phyloP scores from a whole-genome alignment of 805 yeast genomes.

The Spathaspora boniae region DNA sequence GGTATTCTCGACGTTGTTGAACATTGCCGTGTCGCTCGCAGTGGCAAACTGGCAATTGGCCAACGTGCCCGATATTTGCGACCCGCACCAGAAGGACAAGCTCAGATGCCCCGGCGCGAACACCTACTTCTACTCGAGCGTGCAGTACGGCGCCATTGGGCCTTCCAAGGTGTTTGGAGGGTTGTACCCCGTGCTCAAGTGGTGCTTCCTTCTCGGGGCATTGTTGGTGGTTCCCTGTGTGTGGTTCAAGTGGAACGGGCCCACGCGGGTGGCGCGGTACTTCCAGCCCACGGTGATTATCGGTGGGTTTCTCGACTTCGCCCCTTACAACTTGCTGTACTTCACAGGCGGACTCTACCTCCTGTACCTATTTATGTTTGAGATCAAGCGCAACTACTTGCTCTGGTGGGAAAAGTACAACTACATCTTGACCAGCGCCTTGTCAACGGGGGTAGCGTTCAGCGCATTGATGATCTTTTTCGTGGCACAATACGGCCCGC shows the following conservation, averaged over 20 bases:
- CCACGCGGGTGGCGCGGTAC: conserved; percentile 26
- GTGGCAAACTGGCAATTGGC: conserved; percentile 40
- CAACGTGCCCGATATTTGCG: conserved; percentile 34
- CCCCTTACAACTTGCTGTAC: conserved; percentile 50
- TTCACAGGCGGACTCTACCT: conserved; percentile 60
- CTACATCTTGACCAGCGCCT: conserved; percentile 56
- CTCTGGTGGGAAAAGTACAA: conserved; percentile 74
- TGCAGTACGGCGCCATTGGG: conserved; percentile 56
- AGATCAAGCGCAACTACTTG: conserved; percentile 45
- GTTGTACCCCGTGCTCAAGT: conserved; percentile 50
- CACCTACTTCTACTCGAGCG: conserved; percentile 50
- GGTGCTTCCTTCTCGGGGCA: conserved; percentile 58
- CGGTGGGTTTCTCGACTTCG: conserved; percentile 47
- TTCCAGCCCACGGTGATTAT: conserved; percentile 55
- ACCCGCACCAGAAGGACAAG: conserved; percentile 30
- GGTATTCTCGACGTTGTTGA: conserved; percentile 32
- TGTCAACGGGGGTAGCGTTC: conserved; percentile 62
- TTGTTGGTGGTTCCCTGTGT: conserved; percentile 35
- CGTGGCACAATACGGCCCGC: conserved; percentile 44
- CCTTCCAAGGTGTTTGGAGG: conserved; percentile 58
- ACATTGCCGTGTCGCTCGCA: conserved; percentile 29
- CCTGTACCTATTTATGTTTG: conserved; percentile 56
- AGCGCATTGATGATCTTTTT: conserved; percentile 59
- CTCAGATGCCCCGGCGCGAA: conserved; percentile 43
- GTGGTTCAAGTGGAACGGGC: conserved; percentile 34